Conservation (phyloP, 2,329 filamentous ascomycete genomes). For the Aspergillus sp. region DNA sequence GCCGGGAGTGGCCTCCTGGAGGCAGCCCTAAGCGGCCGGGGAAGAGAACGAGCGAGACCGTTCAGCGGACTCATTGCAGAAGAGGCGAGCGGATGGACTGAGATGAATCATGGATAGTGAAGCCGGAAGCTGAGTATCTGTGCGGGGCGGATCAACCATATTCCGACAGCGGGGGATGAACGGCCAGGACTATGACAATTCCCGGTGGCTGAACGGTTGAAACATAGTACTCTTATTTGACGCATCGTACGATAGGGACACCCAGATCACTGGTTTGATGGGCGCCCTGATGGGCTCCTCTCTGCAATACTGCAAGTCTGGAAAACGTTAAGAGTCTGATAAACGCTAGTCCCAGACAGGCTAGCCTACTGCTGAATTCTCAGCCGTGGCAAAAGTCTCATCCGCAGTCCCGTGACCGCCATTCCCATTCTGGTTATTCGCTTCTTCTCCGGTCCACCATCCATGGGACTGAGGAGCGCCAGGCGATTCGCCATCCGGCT, state of each 20-base stretch:
- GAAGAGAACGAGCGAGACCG: constrained; percentile 19
- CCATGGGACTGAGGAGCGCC: too few species aligned
- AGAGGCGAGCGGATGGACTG: background rate
- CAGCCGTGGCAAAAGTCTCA: background rate
- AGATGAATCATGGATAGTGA: background rate
- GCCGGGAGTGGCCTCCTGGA: constrained; percentile 12
- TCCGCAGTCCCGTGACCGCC: background rate
- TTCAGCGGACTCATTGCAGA: constrained; percentile 22
- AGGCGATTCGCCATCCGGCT: background rate
- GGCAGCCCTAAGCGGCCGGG: constrained; percentile 18
- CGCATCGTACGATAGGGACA: background rate
- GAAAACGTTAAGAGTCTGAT: too few species aligned
- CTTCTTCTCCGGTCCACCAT: too few species aligned
- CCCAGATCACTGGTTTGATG: background rate
- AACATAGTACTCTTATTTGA: background rate
- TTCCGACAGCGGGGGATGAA: background rate
- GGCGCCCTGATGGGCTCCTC: background rate
- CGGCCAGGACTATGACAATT: too few species aligned
- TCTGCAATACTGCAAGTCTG: background rate
- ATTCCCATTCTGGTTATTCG: too few species aligned
- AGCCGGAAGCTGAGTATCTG: background rate
- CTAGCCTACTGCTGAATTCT: background rate
- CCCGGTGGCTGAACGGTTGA: background rate
- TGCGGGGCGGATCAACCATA: background rate
- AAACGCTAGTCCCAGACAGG: background rate